A percentile compares a stretch with the other conserved stretches of the same genome.
phyloP scores from a whole-genome alignment of 768 basidiomycete genomes.

The Macrolepiota dolichaula region DNA sequence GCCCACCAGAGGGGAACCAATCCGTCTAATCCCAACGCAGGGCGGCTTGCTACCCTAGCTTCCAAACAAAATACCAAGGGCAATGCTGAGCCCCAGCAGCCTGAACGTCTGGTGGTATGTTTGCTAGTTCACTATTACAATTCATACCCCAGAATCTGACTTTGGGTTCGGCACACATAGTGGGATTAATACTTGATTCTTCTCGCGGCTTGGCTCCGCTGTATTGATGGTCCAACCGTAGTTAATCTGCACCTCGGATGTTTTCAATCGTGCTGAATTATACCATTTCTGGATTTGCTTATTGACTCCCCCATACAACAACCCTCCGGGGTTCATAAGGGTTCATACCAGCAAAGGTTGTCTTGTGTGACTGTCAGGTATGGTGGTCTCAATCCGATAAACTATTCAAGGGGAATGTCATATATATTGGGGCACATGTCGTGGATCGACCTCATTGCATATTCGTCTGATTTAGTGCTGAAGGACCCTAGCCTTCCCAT shows the following conservation, averaged over 20 bases:
- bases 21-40: constrained; percentile 43
- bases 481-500: not conserved
- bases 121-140: not conserved
- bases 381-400: constrained; percentile 8
- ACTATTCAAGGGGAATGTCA: constrained; percentile 5
- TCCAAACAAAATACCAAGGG: constrained; percentile 31
- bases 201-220: not conserved
- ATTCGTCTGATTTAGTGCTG: not conserved
- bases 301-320: not conserved
- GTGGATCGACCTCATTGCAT: not conserved
- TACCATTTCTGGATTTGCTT: constrained; percentile 5
- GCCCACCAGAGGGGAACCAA: constrained; percentile 41
- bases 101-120: constrained; percentile 41
- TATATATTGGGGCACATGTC: not conserved
- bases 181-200: constrained; percentile 14
- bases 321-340: not conserved
- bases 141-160: constrained; percentile 10
- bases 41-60: constrained; percentile 41
- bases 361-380: constrained; percentile 7
- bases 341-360: not conserved
- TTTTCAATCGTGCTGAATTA: constrained; percentile 7
- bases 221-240: not conserved
- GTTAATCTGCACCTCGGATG: constrained; percentile 1
- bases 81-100: constrained; percentile 29
- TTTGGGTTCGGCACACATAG: not conserved